Evolutionary conservation across 129 eudicot species (phyloP), one percentile per base, ranked within the genome.

Genomic region (Lactuca sativa): DNA sequence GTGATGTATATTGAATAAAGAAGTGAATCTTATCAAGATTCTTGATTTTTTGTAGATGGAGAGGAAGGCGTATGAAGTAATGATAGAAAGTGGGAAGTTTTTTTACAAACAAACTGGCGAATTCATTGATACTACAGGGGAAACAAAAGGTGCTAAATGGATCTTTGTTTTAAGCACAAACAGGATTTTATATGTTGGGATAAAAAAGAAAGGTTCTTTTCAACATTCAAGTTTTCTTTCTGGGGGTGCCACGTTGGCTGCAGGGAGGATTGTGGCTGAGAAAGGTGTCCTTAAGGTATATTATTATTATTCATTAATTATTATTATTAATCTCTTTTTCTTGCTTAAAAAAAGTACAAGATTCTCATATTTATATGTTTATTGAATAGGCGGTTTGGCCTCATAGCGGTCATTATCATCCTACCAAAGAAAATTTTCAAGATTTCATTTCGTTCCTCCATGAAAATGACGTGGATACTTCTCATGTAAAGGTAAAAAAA

Each of bases 141-240:
- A 63, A 13, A 74, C 85, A 14, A 84, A 85, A 69, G 91, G 88
- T 66, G 67, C 82, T 43, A 95, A 95, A 80, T 95, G 97, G 97
- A 95, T 95, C 64, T 95, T 95, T 75, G 99, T 95, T 13, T 91
- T 95, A 34, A 90, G 99, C 75, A 88, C 99, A 5, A 83, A 91
- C 4, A 87, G 75, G 78, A 85, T 82, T 44, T 74, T 95, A 64
- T 95, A 95, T 58, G 96, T 87, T 12, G 96, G 97, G 41, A 76
- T 82, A 77, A 95, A 95, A 68, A 83, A 69, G 71, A 95, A 95
- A 77, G 99, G 99, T 37, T 76, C 69, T 33, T 95, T 95, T 82
- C 97, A 95, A 84, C 99, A 95, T 78, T 95, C 99, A 3, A 95
- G 97, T 77, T 95, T 95, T 71, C 67, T 95, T 77, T 83, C 99